phyloP scores from a whole-genome alignment of 2,329 filamentous ascomycete species.

The Dryadomyces quercivorus region DNA sequence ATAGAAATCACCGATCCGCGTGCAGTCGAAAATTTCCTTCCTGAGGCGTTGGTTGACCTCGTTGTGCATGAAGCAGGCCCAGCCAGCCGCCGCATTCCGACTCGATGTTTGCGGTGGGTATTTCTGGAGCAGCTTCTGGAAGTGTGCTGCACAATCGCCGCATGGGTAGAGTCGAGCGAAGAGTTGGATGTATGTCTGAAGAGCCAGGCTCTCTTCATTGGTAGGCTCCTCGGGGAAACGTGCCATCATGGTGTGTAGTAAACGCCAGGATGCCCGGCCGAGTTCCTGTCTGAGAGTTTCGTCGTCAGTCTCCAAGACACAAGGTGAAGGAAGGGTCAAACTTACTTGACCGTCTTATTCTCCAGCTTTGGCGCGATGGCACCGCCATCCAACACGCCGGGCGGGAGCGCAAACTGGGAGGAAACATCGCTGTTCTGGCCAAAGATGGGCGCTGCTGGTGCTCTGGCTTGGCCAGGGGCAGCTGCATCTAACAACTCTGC shows the following conservation, averaged over 20 bases:
- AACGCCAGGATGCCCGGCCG: constrained; percentile 56
- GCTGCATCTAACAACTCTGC: not conserved
- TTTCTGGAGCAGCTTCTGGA: constrained; percentile 46
- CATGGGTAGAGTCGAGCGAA: constrained; percentile 60
- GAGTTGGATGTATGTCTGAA: constrained; percentile 53
- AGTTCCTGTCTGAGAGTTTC: constrained; percentile 31
- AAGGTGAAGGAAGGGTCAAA: not conserved
- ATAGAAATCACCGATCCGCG: constrained; percentile 57
- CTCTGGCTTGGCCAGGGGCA: not conserved
- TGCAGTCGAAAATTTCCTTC: constrained; percentile 53
- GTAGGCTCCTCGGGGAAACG: constrained; percentile 56
- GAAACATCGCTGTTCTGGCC: not conserved
- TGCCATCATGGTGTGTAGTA: constrained; percentile 59
- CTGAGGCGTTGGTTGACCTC: constrained; percentile 51
- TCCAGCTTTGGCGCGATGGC: constrained; percentile 72
- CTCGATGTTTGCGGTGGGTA: constrained; percentile 55
- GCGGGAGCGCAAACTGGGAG: constrained; percentile 27
- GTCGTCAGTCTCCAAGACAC: not conserved
- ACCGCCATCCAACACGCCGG: constrained; percentile 47
- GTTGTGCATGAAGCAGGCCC: constrained; percentile 59
- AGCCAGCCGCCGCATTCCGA: constrained; percentile 51
- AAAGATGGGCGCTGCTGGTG: not conserved
- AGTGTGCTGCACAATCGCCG: constrained; percentile 57
- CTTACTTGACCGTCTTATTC: constrained; percentile 67
- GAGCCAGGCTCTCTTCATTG: constrained; percentile 46